Conservation (phyloP, 257 asterid genomes). For the Galeopsis tetrahit region DNA sequence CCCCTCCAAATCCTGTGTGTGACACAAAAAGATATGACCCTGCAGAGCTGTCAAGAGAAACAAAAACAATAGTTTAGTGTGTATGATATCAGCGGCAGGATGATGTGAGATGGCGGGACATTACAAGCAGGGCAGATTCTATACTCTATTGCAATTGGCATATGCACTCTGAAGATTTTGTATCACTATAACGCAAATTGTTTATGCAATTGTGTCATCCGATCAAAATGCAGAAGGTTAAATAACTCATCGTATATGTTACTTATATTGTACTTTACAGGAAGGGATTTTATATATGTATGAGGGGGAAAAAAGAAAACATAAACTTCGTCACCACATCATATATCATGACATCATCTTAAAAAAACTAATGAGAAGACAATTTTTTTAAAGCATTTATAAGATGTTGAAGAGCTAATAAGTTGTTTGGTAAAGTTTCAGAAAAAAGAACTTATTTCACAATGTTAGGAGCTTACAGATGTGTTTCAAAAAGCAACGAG, state of each 20-base stretch:
- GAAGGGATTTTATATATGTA: conserved; percentile 1
- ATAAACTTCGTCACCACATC: neutral
- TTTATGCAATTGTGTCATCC: conserved; percentile 7
- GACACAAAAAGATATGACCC: conserved; percentile 96
- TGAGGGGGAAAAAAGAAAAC: neutral
- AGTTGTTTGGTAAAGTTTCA: neutral
- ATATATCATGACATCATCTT: conserved; percentile 25
- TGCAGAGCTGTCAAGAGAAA: conserved; percentile 65
- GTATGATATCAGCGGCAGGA: neutral
- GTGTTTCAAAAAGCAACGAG: neutral
- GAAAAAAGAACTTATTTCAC: neutral
- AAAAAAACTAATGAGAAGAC: conserved; percentile 26
- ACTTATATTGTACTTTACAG: conserved; percentile 2
- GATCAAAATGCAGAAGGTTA: neutral
- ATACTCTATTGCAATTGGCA: conserved; percentile 14
- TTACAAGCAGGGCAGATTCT: neutral
- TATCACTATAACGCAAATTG: conserved; percentile 7
- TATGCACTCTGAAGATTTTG: conserved; percentile 16
- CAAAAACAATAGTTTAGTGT: conserved; percentile 37
- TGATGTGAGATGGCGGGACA: no score
- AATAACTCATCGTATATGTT: neutral
- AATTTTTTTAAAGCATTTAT: neutral
- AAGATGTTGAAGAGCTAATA: neutral
- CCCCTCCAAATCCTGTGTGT: conserved; percentile 99
- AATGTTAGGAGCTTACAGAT: neutral